These are phyloP conservation scores for Coprinellus aureogranulatus DNA, from an alignment of 768 basidiomycete species.

Conservation along the genomic window DNA sequence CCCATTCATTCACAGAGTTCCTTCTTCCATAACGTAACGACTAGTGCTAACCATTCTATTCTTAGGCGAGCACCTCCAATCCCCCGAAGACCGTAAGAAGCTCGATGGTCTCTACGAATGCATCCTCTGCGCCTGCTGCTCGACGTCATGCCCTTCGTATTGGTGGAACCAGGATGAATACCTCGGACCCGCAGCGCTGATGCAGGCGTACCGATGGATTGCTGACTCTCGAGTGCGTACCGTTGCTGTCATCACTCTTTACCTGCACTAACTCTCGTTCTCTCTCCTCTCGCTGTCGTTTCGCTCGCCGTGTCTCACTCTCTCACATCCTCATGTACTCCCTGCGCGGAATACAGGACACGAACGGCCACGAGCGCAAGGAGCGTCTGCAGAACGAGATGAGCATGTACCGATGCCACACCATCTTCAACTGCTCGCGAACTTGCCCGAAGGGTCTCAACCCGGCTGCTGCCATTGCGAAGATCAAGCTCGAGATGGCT, in stretches of 20 bases:
- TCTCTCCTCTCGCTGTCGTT: too few relatives aligned
- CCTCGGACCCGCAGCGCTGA: conserved; percentile 92
- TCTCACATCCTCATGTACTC: conserved; percentile 1
- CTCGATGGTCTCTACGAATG: conserved; percentile 98
- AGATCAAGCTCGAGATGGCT: conserved; percentile 90
- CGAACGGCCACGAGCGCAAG: conserved; percentile 74
- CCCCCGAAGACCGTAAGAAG: conserved; percentile 88
- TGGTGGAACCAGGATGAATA: conserved; percentile 99
- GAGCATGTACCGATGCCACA: conserved; percentile 97
- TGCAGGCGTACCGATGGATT: conserved; percentile 98
- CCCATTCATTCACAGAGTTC: too few relatives aligned
- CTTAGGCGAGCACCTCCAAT: conserved; percentile 80
- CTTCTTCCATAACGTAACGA: background rate
- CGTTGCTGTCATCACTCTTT: too few relatives aligned
- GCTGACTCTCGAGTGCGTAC: conserved; percentile 86
- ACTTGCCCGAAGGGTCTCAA: conserved; percentile 98
- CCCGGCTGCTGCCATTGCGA: conserved; percentile 87
- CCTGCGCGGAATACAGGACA: too few relatives aligned
- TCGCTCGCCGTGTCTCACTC: too few relatives aligned
- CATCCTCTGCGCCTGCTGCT: conserved; percentile 96
- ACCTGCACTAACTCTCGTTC: too few relatives aligned
- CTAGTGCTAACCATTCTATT: background rate
- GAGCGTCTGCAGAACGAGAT: conserved; percentile 93
- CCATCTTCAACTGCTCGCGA: conserved; percentile 95
- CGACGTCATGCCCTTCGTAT: conserved; percentile 95